Base-by-base conservation (phyloP, 805 yeast genomes). In the Saccharomycopsis fodiens region DNA sequence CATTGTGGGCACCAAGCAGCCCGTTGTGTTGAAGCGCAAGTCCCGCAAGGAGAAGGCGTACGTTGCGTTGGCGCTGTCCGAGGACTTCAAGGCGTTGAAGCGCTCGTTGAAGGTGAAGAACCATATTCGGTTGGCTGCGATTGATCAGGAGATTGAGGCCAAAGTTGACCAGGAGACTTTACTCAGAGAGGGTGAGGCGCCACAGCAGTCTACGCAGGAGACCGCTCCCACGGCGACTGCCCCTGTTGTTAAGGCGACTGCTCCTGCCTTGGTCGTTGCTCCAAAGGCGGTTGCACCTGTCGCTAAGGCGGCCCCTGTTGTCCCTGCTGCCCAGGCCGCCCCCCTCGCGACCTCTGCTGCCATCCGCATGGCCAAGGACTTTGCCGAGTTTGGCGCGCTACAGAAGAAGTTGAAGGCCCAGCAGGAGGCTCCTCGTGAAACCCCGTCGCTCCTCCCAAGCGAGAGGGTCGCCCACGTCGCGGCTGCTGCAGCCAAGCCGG, bases 21-120 rank as follows among this genome's bases (percentile, higher is more conserved):
- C 32, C 3, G 37, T 46, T 23, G 42, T 19, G 10, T 20, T 55
- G n/a, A 53, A 46, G 25, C 64, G 82, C 51, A 73, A 68, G 51
- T 72, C 78, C n/a, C 73, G 70, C 57, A 73, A 68, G 52, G 60
- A 61, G 34, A 65, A 63, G 35, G 54, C 58, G 7, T 74, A 64
- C 51, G 69, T 73, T 10, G 48, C 58, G 3, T 64, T 76, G 50
- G 67, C 60, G 15, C 44, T 62, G 3, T 52, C 35, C 3, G 60
- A 61, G 3, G 79, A 74, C 47, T 75, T 69, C 55, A 62, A 59
- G 40, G 57, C 66, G 20, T 61, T 76, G 46, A 57, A 59, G 35
- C 64, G 78, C 51, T 70, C 78, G 39, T 62, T 76, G 51, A 60
- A 64, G 45, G 78, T 74, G 16, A 74, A 73, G 54, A 67, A 62